Evolutionary conservation across 768 basidiomycete genomes (phyloP), one percentile per base, ranked within the genome.

Genomic region (Termitomyces titanicus): DNA sequence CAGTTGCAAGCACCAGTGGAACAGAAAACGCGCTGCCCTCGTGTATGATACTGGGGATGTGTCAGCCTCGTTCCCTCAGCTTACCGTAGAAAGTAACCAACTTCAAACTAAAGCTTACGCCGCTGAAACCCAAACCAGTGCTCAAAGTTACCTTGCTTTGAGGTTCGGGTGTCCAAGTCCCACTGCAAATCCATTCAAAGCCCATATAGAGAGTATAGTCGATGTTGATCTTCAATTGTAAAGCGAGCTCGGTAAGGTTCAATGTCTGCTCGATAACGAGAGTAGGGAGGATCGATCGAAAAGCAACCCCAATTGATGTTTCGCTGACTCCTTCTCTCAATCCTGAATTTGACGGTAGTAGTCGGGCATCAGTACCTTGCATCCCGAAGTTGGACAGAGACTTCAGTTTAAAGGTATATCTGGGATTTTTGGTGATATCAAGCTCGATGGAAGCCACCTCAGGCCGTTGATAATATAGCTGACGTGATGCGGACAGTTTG

Each of bases 31-130:
- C 74, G 64, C 87, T 86, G 57, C 82, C 80, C 50, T 83, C 67
- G 64, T 85, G 82, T 33, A 73, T 67, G 45, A 82, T 64, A 55
- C 87, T 88, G 58, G 25, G 53, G 37, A 53, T n/a, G 15, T 43
- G 56, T 39, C 39, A 39, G 47, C 33, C 53, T 31, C 27, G 24
- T 51, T 57, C 24, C 15, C 17, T 39, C 18, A 15, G 8, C 24
- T 10, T 22, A 24, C 24, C 12, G 40, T 24, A 58, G 55, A 57
- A 42, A 55, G 57, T 33, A 53, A 78, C 81, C 65, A 62, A 88
- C 88, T 83, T 80, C 50, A 88, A 59, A 64, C 72, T 75, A 56
- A 86, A 66, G 29, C 79, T 67, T 47, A 88, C 76, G 10, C 81
- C 84, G 34, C 69, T 61, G 37, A 73, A 62, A 54, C 72, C 76